Conservation (phyloP, 2,329 filamentous ascomycete genomes). For the Aspergillus sp. region DNA sequence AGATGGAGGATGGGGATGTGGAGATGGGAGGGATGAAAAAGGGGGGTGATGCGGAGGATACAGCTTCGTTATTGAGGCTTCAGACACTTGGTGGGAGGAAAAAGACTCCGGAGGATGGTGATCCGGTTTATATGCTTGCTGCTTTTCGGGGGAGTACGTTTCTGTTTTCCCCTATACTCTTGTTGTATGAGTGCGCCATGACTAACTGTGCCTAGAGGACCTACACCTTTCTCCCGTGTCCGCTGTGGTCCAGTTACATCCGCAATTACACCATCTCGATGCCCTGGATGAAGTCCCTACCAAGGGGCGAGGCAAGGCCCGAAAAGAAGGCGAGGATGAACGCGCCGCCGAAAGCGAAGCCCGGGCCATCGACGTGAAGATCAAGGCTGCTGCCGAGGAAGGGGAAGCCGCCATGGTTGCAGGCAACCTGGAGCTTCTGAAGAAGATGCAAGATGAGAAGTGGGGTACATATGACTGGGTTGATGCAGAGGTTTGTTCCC, state of each 20-base stretch:
- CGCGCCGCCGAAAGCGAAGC: slow-evolving; percentile 47
- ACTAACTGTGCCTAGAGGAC: slow-evolving; percentile 52
- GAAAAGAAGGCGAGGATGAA: slow-evolving; percentile 41
- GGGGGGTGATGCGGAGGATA: slow-evolving; percentile 11
- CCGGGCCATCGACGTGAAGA: slow-evolving; percentile 76
- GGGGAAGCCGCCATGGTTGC: slow-evolving; percentile 57
- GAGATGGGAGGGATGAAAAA: slow-evolving; percentile 28
- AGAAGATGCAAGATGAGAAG: slow-evolving; percentile 61
- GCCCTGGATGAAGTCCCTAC: slow-evolving; percentile 62
- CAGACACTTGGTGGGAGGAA: slow-evolving; percentile 84
- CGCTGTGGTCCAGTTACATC: slow-evolving; percentile 79
- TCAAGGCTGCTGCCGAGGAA: slow-evolving; percentile 63
- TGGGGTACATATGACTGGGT: slow-evolving; percentile 24
- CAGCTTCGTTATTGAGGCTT: slow-evolving; percentile 57
- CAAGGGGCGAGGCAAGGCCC: slow-evolving; percentile 28
- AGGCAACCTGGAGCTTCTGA: slow-evolving; percentile 70
- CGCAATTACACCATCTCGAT: slow-evolving; percentile 89
- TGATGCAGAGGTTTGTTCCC: slow-evolving; percentile 15
- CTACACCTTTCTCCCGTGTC: slow-evolving; percentile 79
- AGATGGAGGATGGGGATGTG: slow-evolving; percentile 18
- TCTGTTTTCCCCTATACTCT: background rate
- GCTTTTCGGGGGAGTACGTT: slow-evolving; percentile 74
- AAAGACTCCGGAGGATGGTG: slow-evolving; percentile 60
- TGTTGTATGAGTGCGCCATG: no score
- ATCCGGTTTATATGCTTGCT: slow-evolving; percentile 77